phyloP scores from a whole-genome alignment of 1,284 basidiomycete species.

The Pseudozyma hubeiensis region DNA sequence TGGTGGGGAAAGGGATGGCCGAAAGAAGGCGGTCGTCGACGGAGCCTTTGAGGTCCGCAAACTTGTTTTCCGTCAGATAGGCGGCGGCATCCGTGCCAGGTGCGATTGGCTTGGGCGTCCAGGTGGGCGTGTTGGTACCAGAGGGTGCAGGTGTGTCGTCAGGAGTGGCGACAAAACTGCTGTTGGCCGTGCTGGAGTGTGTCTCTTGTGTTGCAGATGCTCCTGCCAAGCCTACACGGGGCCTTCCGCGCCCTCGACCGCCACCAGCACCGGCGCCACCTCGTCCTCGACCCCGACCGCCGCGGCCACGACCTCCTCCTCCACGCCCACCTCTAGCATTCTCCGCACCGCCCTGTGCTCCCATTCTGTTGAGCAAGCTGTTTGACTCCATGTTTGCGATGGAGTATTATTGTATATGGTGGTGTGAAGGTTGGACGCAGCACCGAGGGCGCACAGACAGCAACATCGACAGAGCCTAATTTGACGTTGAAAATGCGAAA shows the following conservation, averaged over 20 bases:
- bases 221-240: slow-evolving; percentile 42
- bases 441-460: slow-evolving; percentile 17
- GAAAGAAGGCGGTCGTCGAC: slow-evolving; percentile 58
- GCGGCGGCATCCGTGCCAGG: slow-evolving; percentile 31
- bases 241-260: slow-evolving; percentile 25
- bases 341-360: slow-evolving; percentile 9
- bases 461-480: slow-evolving; percentile 1
- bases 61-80: slow-evolving; percentile 47
- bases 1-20: slow-evolving; percentile 68
- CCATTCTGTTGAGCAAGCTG: slow-evolving; percentile 26
- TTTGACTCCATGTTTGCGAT: slow-evolving; percentile 29
- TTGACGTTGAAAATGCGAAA: slow-evolving; percentile 2
- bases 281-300: slow-evolving; percentile 19
- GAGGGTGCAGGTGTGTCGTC: slow-evolving; percentile 39
- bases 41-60: slow-evolving; percentile 39
- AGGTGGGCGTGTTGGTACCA: slow-evolving; percentile 25
- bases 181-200: slow-evolving; percentile 71
- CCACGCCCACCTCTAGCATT: slow-evolving; percentile 1
- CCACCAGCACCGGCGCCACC: slow-evolving; percentile 7
- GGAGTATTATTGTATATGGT: neutral
- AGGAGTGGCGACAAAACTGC: slow-evolving; percentile 34
- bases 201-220: slow-evolving; percentile 4
- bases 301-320: slow-evolving; percentile 14
- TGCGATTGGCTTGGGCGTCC: slow-evolving; percentile 28
- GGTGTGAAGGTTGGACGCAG: neutral